phyloP scores from a whole-genome alignment of 2,329 filamentous ascomycete species.

The Graphium sp. region DNA sequence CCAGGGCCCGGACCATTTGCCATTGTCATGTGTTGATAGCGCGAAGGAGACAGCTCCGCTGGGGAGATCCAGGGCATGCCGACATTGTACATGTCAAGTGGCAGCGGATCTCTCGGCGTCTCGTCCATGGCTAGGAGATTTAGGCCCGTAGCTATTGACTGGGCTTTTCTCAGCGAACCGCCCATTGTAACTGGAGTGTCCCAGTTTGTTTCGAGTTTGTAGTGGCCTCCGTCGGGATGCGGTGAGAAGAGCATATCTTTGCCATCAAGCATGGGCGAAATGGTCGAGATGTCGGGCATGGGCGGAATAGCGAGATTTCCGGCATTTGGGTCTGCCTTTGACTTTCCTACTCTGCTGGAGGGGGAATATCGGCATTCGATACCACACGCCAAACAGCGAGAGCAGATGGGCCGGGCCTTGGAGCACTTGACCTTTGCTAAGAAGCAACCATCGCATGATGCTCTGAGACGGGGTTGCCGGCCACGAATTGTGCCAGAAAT shows the following conservation, averaged over 20 bases:
- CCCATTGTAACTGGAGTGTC: conserved; percentile 18
- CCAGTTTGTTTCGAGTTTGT: conserved; percentile 20
- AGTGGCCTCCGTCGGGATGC: conserved; percentile 16
- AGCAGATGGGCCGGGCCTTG: conserved; percentile 33
- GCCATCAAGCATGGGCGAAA: conserved; percentile 11
- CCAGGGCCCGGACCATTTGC: conserved; percentile 10
- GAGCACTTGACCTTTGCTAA: conserved; percentile 39
- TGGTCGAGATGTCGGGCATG: conserved; percentile 9
- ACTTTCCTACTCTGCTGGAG: conserved; percentile 25
- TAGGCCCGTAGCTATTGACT: conserved; percentile 16
- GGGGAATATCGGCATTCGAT: conserved; percentile 34
- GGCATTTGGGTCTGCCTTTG: conserved; percentile 1
- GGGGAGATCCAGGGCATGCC: conserved; percentile 22
- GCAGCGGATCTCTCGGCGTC: conserved; percentile 7
- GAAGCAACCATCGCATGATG: conserved; percentile 37
- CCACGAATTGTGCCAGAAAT: too few species aligned
- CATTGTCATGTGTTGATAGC: conserved; percentile 15
- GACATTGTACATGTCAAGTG: conserved; percentile 16
- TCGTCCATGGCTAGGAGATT: conserved; percentile 14
- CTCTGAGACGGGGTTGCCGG: conserved; percentile 23
- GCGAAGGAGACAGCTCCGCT: conserved; percentile 14
- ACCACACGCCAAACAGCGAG: conserved; percentile 30
- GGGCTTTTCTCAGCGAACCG: conserved; percentile 14
- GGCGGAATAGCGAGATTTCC: neutral
- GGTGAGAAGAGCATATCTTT: conserved; percentile 14